Evolutionary conservation across 371 early-diverging fungal genomes (phyloP).

Genomic region (Rhizopus microsporus): DNA sequence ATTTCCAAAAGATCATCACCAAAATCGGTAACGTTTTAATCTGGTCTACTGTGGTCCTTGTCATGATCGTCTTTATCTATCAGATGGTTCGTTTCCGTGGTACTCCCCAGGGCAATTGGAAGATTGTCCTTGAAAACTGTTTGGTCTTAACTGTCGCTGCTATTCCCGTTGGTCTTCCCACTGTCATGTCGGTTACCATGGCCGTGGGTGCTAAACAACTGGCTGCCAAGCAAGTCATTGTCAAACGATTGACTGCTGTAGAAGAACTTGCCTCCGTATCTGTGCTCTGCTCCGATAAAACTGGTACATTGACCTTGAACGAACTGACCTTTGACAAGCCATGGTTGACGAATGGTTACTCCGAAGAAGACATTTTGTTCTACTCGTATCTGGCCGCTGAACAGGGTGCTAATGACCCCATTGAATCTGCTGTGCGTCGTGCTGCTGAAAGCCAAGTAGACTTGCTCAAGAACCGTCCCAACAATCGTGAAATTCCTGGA

Average conservation of each 20-base stretch:
- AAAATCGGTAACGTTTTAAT: constrained; percentile 80
- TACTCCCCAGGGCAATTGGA: constrained; percentile 37
- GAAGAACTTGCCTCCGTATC: constrained; percentile 91
- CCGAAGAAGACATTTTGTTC: constrained; percentile 80
- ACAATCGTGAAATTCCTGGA: constrained; percentile 72
- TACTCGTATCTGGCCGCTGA: constrained; percentile 87
- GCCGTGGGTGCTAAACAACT: constrained; percentile 87
- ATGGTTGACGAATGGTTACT: constrained; percentile 72
- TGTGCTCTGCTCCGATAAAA: constrained; percentile 90
- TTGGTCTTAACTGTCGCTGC: constrained; percentile 90
- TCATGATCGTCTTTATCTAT: constrained; percentile 74
- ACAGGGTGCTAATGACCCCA: constrained; percentile 90
- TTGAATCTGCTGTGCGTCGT: constrained; percentile 85
- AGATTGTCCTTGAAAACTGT: constrained; percentile 60
- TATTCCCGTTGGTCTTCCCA: constrained; percentile 92
- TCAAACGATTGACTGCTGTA: constrained; percentile 87
- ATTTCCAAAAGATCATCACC: constrained; percentile 83
- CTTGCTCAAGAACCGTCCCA: constrained; percentile 56
- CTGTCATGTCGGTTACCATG: constrained; percentile 93
- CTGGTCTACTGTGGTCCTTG: constrained; percentile 69
- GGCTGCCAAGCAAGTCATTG: constrained; percentile 87
- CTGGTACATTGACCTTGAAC: constrained; percentile 90
- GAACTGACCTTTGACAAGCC: constrained; percentile 88
- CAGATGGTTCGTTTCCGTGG: constrained; percentile 49
- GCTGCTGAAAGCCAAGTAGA: constrained; percentile 82